phyloP scores from a whole-genome alignment of 805 yeast genomes.

The Babjeviella inositovora region DNA sequence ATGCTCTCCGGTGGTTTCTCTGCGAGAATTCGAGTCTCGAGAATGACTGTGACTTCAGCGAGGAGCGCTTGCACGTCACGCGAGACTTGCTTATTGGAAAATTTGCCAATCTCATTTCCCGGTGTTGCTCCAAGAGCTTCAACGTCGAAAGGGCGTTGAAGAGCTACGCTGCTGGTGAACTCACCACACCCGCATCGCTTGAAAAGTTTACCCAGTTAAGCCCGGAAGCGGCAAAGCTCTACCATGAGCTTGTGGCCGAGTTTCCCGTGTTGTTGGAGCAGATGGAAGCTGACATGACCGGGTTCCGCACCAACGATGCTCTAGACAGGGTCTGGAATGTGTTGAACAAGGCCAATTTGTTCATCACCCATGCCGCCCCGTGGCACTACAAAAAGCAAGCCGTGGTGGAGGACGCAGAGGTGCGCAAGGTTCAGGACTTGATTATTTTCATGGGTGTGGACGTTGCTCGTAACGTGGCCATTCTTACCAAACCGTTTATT shows the following conservation, averaged over 20 bases:
- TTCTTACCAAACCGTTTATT: conserved; percentile 56
- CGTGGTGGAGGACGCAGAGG: conserved; percentile 6
- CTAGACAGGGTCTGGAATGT: conserved; percentile 42
- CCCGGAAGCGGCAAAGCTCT: conserved; percentile 5
- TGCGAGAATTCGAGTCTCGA: conserved; percentile 62
- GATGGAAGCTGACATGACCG: conserved; percentile 24
- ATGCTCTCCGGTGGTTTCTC: conserved; percentile 59
- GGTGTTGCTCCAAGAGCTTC: conserved; percentile 64
- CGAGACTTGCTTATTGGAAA: conserved; percentile 65
- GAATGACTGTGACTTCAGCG: conserved; percentile 69
- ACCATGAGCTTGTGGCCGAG: conserved; percentile 9
- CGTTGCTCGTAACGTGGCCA: conserved; percentile 46
- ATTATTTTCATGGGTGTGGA: conserved; percentile 58
- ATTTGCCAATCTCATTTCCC: conserved; percentile 61
- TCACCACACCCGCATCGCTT: no score
- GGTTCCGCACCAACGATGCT: conserved; percentile 39
- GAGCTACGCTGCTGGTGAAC: conserved; percentile 4
- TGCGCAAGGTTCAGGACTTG: conserved; percentile 22
- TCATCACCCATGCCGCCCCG: conserved; percentile 59
- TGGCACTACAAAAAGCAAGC: conserved; percentile 42
- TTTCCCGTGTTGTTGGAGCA: conserved; percentile 15
- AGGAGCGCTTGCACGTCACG: conserved; percentile 27
- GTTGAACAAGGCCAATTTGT: conserved; percentile 42
- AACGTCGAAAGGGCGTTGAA: conserved; percentile 27
- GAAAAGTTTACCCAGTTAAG: no score